Evolutionary conservation across 1,139 yeast species (phyloP), one percentile per base, ranked within the genome.

Genomic region (Yamadazyma membranifaciens): DNA sequence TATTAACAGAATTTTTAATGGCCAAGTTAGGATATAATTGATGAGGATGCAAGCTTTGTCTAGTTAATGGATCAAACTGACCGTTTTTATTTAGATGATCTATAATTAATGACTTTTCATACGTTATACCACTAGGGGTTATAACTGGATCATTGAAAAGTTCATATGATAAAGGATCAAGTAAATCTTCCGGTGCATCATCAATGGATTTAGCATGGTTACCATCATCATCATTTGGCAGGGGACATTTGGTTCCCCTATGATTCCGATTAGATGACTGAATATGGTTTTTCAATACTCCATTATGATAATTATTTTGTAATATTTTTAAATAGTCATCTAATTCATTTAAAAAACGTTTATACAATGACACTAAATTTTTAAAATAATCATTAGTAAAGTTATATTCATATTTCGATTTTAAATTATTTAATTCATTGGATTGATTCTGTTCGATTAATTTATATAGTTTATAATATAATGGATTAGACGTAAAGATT

Each of bases 111-210:
- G 69, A 46, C 41, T 67, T 61, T 46, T 75, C 80, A 50, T 69
- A 75, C 1, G 78, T 65, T 28, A 68, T 71, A 2, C 80, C 80
- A 17, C 75, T 65, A 10, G 75, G 76, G 11, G 75, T 62, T n/a
- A 74, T 56, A 6, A 75, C 80, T 0, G 80, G 80, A 34, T 75
- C 72, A 29, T 50, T 51, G 49, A 73, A 73, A 30, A 74, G 45
- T 36, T 67, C 65, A 51, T 69, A 72, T 2, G 78, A 67, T 22
- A 75, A 70, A 6, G 80, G 80, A 45, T 75, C 79, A 13, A 70
- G 44, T 14, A 72, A 52, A 39, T 59, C 60, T 27, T 70, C 78
- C 0, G 80, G 80, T 0, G 69, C 67, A 14, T 68, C 69, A 4
- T 52, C 56, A 5, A 33, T 22, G 20, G 9, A 14, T 9, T 22